phyloP scores from a whole-genome alignment of 2,329 filamentous ascomycete species.

The Colletotrichum musicola region DNA sequence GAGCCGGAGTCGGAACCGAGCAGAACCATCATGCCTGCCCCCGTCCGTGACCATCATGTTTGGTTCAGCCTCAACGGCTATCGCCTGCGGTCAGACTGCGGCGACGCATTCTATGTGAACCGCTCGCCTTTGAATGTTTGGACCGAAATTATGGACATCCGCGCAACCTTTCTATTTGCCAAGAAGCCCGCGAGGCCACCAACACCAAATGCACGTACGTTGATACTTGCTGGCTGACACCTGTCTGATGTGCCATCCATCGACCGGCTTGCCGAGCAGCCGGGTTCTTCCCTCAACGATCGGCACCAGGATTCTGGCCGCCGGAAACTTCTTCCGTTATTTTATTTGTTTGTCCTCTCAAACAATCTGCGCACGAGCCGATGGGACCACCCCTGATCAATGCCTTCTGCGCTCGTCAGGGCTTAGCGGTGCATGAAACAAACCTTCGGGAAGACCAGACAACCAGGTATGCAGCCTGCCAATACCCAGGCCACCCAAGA shows the following conservation, averaged over 20 bases:
- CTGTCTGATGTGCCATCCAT: conserved; percentile 30
- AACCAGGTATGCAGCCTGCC: conserved; percentile 12
- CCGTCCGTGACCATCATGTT: background rate
- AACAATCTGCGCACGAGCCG: conserved; percentile 32
- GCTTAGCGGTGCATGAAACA: conserved; percentile 34
- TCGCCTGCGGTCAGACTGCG: conserved; percentile 14
- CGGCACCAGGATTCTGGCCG: background rate
- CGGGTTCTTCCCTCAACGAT: conserved; percentile 14
- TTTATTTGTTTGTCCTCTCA: conserved; percentile 26
- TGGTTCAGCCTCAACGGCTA: background rate
- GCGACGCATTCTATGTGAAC: conserved; percentile 2
- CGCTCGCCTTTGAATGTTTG: conserved; percentile 1
- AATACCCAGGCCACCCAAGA: conserved; percentile 4
- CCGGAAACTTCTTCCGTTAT: background rate
- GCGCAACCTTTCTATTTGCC: background rate
- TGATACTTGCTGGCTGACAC: conserved; percentile 11
- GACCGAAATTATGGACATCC: background rate
- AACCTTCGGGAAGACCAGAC: conserved; percentile 35
- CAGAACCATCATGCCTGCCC: background rate
- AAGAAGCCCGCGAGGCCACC: background rate
- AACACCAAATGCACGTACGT: conserved; percentile 3
- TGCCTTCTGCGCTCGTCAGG: conserved; percentile 12
- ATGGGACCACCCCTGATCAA: conserved; percentile 16
- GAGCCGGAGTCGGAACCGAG: conserved; percentile 31
- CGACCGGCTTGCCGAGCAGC: conserved; percentile 21